phyloP scores from a whole-genome alignment of 2,329 filamentous ascomycete species.

The Aschersonia sp. region DNA sequence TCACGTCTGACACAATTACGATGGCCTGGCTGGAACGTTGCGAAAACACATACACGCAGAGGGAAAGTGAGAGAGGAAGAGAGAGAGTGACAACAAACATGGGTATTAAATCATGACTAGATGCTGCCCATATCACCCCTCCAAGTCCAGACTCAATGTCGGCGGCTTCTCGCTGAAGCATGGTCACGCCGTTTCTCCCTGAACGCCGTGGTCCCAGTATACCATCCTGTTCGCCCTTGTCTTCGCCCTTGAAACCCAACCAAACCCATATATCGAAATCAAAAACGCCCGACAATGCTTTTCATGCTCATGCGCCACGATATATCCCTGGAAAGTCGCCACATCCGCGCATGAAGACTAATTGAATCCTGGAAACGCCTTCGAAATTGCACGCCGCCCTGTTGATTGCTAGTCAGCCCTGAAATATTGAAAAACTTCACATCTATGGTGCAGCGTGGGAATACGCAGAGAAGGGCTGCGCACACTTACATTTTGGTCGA shows the following conservation, averaged over 20 bases:
- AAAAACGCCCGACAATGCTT: background rate
- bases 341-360: background rate
- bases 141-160: background rate
- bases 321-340: background rate
- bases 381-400: conserved; percentile 5
- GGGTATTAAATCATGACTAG: background rate
- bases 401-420: no score
- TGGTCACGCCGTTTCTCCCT: background rate
- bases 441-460: no score
- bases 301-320: background rate
- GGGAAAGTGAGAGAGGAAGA: background rate
- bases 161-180: background rate
- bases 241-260: background rate
- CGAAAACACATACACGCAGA: no score
- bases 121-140: background rate
- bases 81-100: background rate
- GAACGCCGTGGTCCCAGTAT: background rate
- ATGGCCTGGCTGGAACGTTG: no score
- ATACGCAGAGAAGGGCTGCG: no score
- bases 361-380: conserved; percentile 5
- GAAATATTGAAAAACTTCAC: no score
- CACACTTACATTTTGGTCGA: conserved; percentile 22
- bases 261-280: background rate
- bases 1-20: no score
- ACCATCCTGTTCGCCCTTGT: background rate